Conservation (phyloP, 176 grass and related monocot species). For the Chrysopogon serrulatus region DNA sequence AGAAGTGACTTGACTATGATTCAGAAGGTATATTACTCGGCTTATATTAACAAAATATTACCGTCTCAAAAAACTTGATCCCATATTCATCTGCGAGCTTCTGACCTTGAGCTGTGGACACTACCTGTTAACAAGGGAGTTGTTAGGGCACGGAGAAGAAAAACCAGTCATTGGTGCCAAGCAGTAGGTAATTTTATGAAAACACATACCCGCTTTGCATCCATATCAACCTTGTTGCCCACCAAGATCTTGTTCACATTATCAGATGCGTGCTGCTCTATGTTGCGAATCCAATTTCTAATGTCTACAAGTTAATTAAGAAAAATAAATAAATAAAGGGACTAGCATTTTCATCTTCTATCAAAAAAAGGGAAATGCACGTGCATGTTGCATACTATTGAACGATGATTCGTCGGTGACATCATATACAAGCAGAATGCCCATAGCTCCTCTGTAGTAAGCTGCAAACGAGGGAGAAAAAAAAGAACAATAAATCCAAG, state of each 20-base stretch:
- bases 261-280: conserved; percentile 93
- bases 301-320: conserved; percentile 65
- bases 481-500: not conserved
- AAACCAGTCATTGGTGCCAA: not conserved
- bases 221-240: conserved; percentile 96
- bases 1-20: not conserved
- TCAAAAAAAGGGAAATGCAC: conserved; percentile 13
- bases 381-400: conserved; percentile 65
- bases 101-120: conserved; percentile 78
- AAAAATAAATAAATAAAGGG: not conserved
- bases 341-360: not conserved
- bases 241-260: conserved; percentile 94
- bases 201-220: conserved; percentile 68
- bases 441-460: conserved; percentile 95
- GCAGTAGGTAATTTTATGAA: not conserved
- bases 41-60: conserved; percentile 30
- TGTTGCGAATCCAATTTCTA: conserved; percentile 92
- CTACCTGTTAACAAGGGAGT: conserved; percentile 45
- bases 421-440: conserved; percentile 92
- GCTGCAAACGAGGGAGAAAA: conserved; percentile 36
- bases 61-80: conserved; percentile 90
- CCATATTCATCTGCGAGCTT: conserved; percentile 90
- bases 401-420: conserved; percentile 94
- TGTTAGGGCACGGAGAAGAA: not conserved
- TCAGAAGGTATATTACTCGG: conserved; percentile 4